Percentiles rank a stretch among this genome's conserved stretches.
These are phyloP conservation scores for Gastrolobium villosum DNA, from an alignment of 306 rosid species.

Conservation along the genomic window DNA sequence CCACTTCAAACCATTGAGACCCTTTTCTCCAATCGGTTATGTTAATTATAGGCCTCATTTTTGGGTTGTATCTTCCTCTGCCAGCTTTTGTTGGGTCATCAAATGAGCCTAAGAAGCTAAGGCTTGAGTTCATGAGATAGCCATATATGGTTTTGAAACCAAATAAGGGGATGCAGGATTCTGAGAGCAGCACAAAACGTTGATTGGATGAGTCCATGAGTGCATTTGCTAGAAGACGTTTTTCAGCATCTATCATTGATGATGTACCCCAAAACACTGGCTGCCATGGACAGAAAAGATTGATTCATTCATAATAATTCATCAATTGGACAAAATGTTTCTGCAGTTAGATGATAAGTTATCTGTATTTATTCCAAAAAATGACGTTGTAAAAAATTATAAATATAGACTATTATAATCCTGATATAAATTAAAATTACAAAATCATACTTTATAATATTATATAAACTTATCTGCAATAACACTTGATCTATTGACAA, in stretches of 20 bases:
- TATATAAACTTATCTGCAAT: too few relatives aligned
- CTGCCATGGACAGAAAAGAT: slow-evolving; percentile 43
- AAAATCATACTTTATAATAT: too few relatives aligned
- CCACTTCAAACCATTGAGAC: slow-evolving; percentile 76
- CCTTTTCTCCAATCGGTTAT: slow-evolving; percentile 73
- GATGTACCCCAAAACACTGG: slow-evolving; percentile 67
- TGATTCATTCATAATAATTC: neutral
- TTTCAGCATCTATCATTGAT: slow-evolving; percentile 73
- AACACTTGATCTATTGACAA: too few relatives aligned
- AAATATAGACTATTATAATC: too few relatives aligned
- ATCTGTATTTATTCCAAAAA: too few relatives aligned
- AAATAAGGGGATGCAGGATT: slow-evolving; percentile 76
- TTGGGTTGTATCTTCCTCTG: slow-evolving; percentile 61
- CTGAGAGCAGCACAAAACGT: slow-evolving; percentile 69
- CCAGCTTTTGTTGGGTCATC: slow-evolving; percentile 60
- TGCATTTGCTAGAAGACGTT: slow-evolving; percentile 71
- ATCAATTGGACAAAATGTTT: neutral
- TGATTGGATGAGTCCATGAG: slow-evolving; percentile 65
- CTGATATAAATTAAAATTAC: too few relatives aligned
- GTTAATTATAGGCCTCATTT: slow-evolving; percentile 61
- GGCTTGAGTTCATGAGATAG: slow-evolving; percentile 57
- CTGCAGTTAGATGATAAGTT: too few relatives aligned
- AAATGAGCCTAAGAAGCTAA: slow-evolving; percentile 52
- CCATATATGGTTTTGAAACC: slow-evolving; percentile 60
- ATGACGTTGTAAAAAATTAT: too few relatives aligned